Percentiles rank a stretch among this genome's conserved stretches.
Evolutionary conservation across 202 grass and related monocot genomes (phyloP).

Genomic region (Bolboschoenoplectus hybrid): DNA sequence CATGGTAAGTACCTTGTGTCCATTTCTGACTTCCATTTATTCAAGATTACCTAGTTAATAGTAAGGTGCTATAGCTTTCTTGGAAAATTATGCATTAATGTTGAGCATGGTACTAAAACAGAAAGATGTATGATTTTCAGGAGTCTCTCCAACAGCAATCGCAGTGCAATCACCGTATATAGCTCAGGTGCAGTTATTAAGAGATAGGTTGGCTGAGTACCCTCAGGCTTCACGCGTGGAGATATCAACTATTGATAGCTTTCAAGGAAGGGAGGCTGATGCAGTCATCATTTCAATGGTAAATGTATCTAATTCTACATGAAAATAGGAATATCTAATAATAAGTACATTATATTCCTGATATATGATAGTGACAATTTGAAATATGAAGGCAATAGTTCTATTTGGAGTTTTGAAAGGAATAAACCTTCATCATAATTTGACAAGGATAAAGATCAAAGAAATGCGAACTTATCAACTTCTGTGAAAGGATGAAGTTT

Average conservation of each 20-base stretch:
- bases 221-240: constrained; percentile 72
- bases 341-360: background rate
- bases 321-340: background rate
- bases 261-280: constrained; percentile 92
- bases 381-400: background rate
- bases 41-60: background rate
- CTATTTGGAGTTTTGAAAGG: background rate
- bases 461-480: background rate
- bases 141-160: constrained; percentile 69
- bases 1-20: background rate
- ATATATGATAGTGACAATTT: background rate
- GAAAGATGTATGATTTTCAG: constrained; percentile 44
- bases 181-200: constrained; percentile 92
- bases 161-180: constrained; percentile 92
- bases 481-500: background rate
- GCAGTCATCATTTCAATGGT: constrained; percentile 94
- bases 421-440: background rate
- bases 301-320: background rate
- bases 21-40: background rate
- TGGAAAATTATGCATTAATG: background rate
- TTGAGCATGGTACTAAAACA: background rate
- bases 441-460: background rate
- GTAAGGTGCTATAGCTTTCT: background rate
- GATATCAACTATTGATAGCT: constrained; percentile 92
- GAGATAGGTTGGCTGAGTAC: constrained; percentile 70